These are phyloP conservation scores for Blastobotrys aristatus DNA, from an alignment of 1,139 yeast genomes.

Conservation along the genomic window DNA sequence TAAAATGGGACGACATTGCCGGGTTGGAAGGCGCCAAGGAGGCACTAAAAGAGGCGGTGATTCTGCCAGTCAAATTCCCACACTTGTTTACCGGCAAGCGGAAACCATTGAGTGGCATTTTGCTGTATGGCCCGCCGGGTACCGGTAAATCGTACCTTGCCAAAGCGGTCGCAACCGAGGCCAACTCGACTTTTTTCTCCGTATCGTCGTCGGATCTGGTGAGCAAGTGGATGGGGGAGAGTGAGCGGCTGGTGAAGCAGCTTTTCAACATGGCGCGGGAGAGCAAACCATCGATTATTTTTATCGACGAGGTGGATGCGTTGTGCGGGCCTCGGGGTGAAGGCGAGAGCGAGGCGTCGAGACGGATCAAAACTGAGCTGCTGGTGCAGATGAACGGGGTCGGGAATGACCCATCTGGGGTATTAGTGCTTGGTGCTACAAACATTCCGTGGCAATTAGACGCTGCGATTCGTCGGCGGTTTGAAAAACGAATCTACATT, in stretches of 20 bases:
- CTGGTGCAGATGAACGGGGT: slow-evolving; percentile 99
- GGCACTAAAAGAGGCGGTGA: slow-evolving; percentile 95
- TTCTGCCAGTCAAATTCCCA: slow-evolving; percentile 90
- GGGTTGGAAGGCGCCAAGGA: slow-evolving; percentile 95
- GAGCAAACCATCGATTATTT: slow-evolving; percentile 88
- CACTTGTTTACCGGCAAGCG: slow-evolving; percentile 92
- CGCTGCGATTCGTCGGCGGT: slow-evolving; percentile 94
- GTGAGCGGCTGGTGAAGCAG: slow-evolving; percentile 91
- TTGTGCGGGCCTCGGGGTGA: slow-evolving; percentile 98
- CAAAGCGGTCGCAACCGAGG: slow-evolving; percentile 98
- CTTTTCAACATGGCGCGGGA: slow-evolving; percentile 94
- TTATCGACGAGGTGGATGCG: slow-evolving; percentile 97
- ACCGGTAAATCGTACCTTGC: slow-evolving; percentile 97
- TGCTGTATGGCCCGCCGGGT: slow-evolving; percentile 97
- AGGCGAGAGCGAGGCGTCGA: slow-evolving; percentile 93
- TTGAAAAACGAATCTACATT: slow-evolving; percentile 90
- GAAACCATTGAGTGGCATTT: slow-evolving; percentile 87
- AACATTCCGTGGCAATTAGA: slow-evolving; percentile 99
- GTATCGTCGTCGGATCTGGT: slow-evolving; percentile 93
- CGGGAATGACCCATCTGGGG: slow-evolving; percentile 91
- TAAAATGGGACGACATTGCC: slow-evolving; percentile 93
- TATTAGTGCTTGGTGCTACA: slow-evolving; percentile 93
- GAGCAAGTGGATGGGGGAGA: slow-evolving; percentile 99
- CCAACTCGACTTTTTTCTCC: slow-evolving; percentile 92
- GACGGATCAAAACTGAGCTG: slow-evolving; percentile 93